Evolutionary conservation across 371 early-diverging fungal species (phyloP), one percentile per base, ranked within the genome.

Genomic region (Mucor circinelloides): DNA sequence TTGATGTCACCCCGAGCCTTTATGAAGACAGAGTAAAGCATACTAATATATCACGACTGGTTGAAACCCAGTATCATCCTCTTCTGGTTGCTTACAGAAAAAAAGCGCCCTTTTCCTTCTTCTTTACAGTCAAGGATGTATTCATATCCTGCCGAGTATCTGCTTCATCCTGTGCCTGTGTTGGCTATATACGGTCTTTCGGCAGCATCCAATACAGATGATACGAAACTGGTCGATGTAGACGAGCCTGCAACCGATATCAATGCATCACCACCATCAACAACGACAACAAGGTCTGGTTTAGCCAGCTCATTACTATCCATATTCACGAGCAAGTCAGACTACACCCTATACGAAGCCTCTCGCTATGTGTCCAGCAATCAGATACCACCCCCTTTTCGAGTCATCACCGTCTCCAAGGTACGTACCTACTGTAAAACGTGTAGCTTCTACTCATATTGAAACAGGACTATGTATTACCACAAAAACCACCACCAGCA

Each of bases 121-220:
- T 56, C 6, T 5, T 30, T 56, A 56, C 56, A n/a, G n/a, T 32
- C 17, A 6, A 32, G 56, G 32, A 60, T 67, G 61, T 67, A 67
- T 44, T 61, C 67, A 44, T 91, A 90, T 67, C 91, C 93, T 19
- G 68, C 82, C 42, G 91, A 90, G 70, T 89, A 86, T 72, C 73
- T 90, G 52, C 80, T 87, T 61, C 93, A 93, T 76, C 90, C 90
- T 64, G 86, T 90, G 34, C 91, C 93, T 68, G 85, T 91, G 19
- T 68, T 93, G 67, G 87, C 85, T 19, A 79, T 90, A 32, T 80
- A 87, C 25, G 91, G 91, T 6, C 77, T 93, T 56, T 38, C 77
- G 60, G 46, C 72, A 6, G 28, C 76, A 50, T 10, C 50, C 21
- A 25, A 23, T 15, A 15, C 25, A 19, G 75, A 77, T 34, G 67